Percentiles rank a stretch among this genome's conserved stretches.
Conservation (phyloP, 495 filamentous ascomycete genomes). For the Talaromyces stipitatus region DNA sequence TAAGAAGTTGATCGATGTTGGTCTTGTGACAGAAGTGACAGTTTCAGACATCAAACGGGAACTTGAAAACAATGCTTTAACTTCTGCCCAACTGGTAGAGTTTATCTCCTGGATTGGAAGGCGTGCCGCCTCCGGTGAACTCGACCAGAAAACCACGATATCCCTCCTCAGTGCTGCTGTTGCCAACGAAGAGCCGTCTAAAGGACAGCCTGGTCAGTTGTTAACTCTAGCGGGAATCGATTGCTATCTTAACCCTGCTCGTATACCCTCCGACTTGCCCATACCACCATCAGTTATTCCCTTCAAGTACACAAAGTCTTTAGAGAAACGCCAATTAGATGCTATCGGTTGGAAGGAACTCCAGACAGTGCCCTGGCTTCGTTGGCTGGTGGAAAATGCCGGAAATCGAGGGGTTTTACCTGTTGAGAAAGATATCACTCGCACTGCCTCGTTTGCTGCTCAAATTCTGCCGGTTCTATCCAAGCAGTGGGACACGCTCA, state of each 20-base stretch:
- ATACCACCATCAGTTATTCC: conserved; percentile 77
- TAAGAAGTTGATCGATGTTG: conserved; percentile 66
- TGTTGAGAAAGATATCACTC: conserved; percentile 54
- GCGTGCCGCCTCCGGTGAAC: conserved; percentile 56
- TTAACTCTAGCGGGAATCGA: conserved; percentile 68
- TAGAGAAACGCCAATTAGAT: conserved; percentile 57
- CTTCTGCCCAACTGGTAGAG: conserved; percentile 61
- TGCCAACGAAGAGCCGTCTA: conserved; percentile 61
- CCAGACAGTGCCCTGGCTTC: conserved; percentile 73
- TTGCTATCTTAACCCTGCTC: conserved; percentile 62
- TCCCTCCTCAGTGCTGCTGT: conserved; percentile 73
- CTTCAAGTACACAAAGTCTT: conserved; percentile 62
- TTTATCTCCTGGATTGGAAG: conserved; percentile 77
- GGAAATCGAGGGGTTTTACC: conserved; percentile 36
- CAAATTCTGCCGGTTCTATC: conserved; percentile 75
- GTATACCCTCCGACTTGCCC: conserved; percentile 75
- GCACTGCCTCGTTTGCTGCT: conserved; percentile 64
- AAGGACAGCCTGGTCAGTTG: conserved; percentile 51
- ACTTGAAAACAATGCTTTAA: conserved; percentile 67
- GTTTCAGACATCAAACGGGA: conserved; percentile 78
- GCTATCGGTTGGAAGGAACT: conserved; percentile 78
- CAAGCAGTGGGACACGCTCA: conserved; percentile 77
- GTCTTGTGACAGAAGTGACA: conserved; percentile 74
- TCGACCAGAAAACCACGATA: conserved; percentile 54
- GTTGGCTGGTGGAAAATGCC: conserved; percentile 62